Percentiles rank a stretch among this genome's conserved stretches.
phyloP scores from a whole-genome alignment of 495 filamentous ascomycete genomes.

The Daldinia caldariorum region DNA sequence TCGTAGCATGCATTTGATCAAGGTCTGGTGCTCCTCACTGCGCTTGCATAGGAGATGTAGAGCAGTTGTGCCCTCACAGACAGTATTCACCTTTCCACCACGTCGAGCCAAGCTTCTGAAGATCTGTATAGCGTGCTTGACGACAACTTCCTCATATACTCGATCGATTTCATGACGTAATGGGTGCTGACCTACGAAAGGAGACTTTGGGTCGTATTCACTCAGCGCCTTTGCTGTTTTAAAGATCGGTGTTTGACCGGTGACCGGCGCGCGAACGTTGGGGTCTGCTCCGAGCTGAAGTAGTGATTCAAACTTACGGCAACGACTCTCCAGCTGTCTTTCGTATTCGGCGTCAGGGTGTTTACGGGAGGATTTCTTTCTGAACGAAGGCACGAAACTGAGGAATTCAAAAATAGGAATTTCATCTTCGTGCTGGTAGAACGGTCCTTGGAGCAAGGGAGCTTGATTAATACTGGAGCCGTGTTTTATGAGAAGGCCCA shows the following conservation, averaged over 20 bases:
- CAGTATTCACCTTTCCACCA: neutral
- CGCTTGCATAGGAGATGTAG: slow-evolving; percentile 15
- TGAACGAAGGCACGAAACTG: neutral
- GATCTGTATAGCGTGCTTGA: neutral
- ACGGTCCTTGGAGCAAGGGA: neutral
- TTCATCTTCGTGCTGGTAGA: neutral
- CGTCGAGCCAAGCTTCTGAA: neutral
- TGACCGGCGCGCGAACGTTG: neutral
- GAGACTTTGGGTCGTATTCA: neutral
- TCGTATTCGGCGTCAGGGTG: neutral
- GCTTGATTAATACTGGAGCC: slow-evolving; percentile 21
- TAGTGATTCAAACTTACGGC: neutral
- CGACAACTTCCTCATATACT: neutral
- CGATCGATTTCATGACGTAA: neutral
- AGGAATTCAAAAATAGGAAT: slow-evolving; percentile 2
- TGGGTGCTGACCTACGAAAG: too few species aligned
- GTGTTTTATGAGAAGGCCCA: neutral
- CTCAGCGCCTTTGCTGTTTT: neutral
- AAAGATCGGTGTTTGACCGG: neutral
- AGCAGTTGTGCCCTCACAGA: slow-evolving; percentile 4
- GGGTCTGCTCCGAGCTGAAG: slow-evolving; percentile 19
- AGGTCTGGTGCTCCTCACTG: neutral
- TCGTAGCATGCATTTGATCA: slow-evolving; percentile 11
- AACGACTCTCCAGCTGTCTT: neutral
- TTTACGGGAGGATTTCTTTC: neutral